phyloP scores from a whole-genome alignment of 768 basidiomycete genomes.

The Suillus alpinus region DNA sequence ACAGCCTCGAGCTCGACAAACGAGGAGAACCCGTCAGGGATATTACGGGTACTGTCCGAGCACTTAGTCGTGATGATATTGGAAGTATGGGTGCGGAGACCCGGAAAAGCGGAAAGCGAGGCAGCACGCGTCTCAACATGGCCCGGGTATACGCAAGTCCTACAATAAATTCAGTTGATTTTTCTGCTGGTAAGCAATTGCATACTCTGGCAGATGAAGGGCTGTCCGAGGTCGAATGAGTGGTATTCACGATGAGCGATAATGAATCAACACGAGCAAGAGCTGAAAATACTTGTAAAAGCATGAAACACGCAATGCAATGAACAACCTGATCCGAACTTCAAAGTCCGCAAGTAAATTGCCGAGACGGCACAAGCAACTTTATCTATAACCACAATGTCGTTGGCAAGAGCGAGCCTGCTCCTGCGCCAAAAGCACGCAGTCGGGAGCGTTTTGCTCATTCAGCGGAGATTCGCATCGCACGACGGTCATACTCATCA shows the following conservation, averaged over 20 bases:
- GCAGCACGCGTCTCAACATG: conserved; percentile 41
- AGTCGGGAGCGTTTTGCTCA: conserved; percentile 20
- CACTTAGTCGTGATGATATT: conserved; percentile 37
- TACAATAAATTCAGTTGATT: background rate
- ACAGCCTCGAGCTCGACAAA: conserved; percentile 39
- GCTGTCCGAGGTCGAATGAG: background rate
- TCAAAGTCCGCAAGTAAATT: conserved; percentile 10
- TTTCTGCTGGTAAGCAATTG: background rate
- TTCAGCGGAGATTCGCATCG: conserved; percentile 44
- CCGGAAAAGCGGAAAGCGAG: conserved; percentile 46
- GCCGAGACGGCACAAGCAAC: conserved; percentile 5
- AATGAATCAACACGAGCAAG: background rate
- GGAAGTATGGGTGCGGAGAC: conserved; percentile 49
- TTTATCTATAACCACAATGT: conserved; percentile 33
- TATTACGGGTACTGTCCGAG: conserved; percentile 27
- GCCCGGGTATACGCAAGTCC: background rate
- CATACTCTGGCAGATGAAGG: background rate
- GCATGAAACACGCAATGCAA: background rate
- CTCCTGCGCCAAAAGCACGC: conserved; percentile 34
- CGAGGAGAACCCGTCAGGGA: conserved; percentile 29
- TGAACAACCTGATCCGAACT: background rate
- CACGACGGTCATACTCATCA: conserved; percentile 42
- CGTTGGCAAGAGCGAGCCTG: conserved; percentile 39
- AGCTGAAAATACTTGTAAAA: background rate
- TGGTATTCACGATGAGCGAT: background rate